These are phyloP conservation scores for Calonectria multiphialidica DNA, from an alignment of 2,329 filamentous ascomycete genomes.

Conservation along the genomic window DNA sequence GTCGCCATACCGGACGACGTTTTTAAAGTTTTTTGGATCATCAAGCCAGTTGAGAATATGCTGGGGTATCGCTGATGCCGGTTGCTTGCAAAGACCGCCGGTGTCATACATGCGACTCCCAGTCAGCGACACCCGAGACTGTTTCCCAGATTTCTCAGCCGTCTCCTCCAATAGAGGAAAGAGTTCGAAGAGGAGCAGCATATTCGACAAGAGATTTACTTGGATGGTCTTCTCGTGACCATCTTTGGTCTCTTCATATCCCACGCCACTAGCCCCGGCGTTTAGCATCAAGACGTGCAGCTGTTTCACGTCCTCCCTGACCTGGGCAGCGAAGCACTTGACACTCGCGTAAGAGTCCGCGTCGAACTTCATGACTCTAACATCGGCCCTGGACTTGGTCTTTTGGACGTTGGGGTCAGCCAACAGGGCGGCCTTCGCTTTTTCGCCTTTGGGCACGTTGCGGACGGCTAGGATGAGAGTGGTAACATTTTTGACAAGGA, in stretches of 20 bases:
- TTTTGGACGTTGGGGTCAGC: constrained; percentile 16
- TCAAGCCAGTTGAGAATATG: constrained; percentile 6
- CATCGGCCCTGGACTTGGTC: neutral
- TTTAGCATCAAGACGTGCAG: constrained; percentile 28
- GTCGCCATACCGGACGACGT: constrained; percentile 12
- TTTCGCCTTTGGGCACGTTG: constrained; percentile 43
- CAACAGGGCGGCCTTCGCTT: constrained; percentile 24
- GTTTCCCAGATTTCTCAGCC: neutral
- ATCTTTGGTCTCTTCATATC: neutral
- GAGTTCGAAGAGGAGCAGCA: constrained; percentile 32
- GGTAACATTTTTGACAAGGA: constrained; percentile 48
- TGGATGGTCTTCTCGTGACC: constrained; percentile 41
- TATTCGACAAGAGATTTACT: constrained; percentile 43
- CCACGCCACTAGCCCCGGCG: constrained; percentile 22
- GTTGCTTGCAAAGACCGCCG: constrained; percentile 5
- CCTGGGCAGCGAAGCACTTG: neutral
- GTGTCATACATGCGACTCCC: constrained; percentile 28
- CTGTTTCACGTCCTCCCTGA: neutral
- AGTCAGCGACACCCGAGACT: constrained; percentile 25
- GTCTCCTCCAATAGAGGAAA: constrained; percentile 35
- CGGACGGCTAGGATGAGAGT: constrained; percentile 57
- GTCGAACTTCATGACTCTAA: constrained; percentile 29
- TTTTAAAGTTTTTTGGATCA: neutral
- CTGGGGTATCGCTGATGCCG: neutral
- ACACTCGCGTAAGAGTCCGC: constrained; percentile 22